Base-by-base conservation (phyloP, 1,284 basidiomycete genomes). In the Ustilago esculenta region DNA sequence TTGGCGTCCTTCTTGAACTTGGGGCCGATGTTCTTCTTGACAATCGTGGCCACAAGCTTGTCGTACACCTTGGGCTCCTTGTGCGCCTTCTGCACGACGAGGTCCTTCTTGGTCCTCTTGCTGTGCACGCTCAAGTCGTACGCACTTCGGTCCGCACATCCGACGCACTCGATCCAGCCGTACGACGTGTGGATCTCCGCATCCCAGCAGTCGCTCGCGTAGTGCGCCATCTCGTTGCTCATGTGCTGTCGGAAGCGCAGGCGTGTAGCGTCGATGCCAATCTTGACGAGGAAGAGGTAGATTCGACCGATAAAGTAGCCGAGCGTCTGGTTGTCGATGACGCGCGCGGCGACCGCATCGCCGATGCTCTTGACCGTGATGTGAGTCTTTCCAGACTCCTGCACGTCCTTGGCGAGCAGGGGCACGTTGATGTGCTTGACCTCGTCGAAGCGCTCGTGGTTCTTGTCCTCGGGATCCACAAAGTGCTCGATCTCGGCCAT, bases 401-500 rank as follows among this genome's bases (percentile, higher is more conserved):
- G 96, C 24, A 90, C 87, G 74, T 91, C 84, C 72, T 92, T 90
- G 81, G 94, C 89, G 48, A 98, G 87, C 51, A 98, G 86, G 18
- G 87, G 85, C 34, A 98, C 86, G 36, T 86, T 87, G 68, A 92
- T 85, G 76, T 92, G 87, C 67, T 88, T 87, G 68, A 92, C 88
- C 76, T 95, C 92, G 58, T 82, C 81, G 86, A 98, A 99, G 30
- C 89, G 88, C 21, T 87, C 85, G 84, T 98, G 96, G 20, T 83
- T 85, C 85, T 98, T 99, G 85, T 97, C 90, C 50, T 88, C 86
- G 7, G 95, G 96, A 85, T 98, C 95, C 74, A 98, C 95, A 77
- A 86, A 99, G 85, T 99, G 95, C 84, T 99, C 96, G 83, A 99
- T 97, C 85, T 98, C 96, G 51, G 94, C 96, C 95, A 99, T 97